Evolutionary conservation across 2,329 filamentous ascomycete species (phyloP), one percentile per base, ranked within the genome.

Genomic region (Beauveria varroae): DNA sequence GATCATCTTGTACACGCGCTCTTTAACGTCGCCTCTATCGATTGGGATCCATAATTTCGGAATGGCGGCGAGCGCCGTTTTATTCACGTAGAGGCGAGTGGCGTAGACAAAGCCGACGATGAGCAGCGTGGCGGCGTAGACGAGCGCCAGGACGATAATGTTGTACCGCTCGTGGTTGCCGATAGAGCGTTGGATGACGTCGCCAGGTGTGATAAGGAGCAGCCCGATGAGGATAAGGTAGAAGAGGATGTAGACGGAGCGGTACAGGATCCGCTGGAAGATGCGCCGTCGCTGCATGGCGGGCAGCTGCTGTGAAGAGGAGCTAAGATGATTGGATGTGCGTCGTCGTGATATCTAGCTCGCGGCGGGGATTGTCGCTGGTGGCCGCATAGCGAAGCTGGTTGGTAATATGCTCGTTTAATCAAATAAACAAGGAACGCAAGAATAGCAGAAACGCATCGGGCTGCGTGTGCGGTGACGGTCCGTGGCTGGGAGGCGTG

Each of bases 41-140:
- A 96, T 81, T 0, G 93, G 93, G 18, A 96, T 84, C 83, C 90
- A 96, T 59, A 85, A 79, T 73, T 93, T 95, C 1, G 95, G 95
- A 63, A 99, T 96, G 4, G 85, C 87, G 20, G 87, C 84, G 9
- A 98, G 81, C 9, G 90, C 86, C 51, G 83, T 89, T 64, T 90
- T 86, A 69, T 91, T 96, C 58, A 93, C 90, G 75, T 93, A 97
- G 22, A 97, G 83, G n/a, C 95, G 83, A 58, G 86, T 85, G 60
- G 87, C 83, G 73, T 96, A 97, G 68, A 97, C 84, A 68, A 96
- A 85, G 50, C 85, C 74, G 49, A 91, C 83, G 58, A 92, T 76
- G 51, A 90, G 64, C 51, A 88, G 78, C 16, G 91, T 91, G 53
- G 91, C 77, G 61, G 93, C 75, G 71, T 96, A 96, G 68, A 84